Evolutionary conservation across 2,329 filamentous ascomycete genomes (phyloP), one percentile per base, ranked within the genome.

Genomic region (Furcasterigmium furcatum): DNA sequence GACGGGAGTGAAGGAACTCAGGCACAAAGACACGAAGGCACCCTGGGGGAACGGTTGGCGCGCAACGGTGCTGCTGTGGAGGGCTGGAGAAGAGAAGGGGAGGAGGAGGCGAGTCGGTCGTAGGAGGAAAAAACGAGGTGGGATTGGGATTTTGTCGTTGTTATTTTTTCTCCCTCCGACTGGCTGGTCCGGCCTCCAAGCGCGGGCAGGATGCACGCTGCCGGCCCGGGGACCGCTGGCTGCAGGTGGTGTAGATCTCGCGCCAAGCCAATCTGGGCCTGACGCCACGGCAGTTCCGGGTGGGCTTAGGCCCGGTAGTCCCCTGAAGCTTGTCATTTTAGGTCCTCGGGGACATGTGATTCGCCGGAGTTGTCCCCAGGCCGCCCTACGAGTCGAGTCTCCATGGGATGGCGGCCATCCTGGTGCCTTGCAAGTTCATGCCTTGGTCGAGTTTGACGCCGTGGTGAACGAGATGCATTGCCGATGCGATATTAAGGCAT

Each of bases 31-130:
- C 46, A 49, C 39, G 46, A 42, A 43, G 40, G 41, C 41, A 50
- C 41, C 44, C 39, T 41, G 35, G 44, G 39, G 41, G 43, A 27
- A 44, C 29, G 22, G 67, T 72, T 72, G 70, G 63, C 69, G 64
- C 67, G 67, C 68, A 52, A 48, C 68, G 67, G 67, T 63, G 69
- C 67, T 50, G 45, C 45, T 48, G 51, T 49, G 49, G 49, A 52
- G 51, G 53, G 47, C 49, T 53, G 48, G 41, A 47, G 40, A 42
- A 48, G 44, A 43, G 46, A 40, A 47, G 46, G 43, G 41, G 38
- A 42, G 49, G 41, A 44, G 44, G 52, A 49, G 34, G n/a, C 14
- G 14, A 34, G 30, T 10, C 18, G 16, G 24, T 27, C 24, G 24
- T 27, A 12, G 46, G 38, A 42, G 44, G 41, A 43, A 38, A 45